phyloP scores from a whole-genome alignment of 108 stramenopile genomes.

The Skeletonema tropicum region DNA sequence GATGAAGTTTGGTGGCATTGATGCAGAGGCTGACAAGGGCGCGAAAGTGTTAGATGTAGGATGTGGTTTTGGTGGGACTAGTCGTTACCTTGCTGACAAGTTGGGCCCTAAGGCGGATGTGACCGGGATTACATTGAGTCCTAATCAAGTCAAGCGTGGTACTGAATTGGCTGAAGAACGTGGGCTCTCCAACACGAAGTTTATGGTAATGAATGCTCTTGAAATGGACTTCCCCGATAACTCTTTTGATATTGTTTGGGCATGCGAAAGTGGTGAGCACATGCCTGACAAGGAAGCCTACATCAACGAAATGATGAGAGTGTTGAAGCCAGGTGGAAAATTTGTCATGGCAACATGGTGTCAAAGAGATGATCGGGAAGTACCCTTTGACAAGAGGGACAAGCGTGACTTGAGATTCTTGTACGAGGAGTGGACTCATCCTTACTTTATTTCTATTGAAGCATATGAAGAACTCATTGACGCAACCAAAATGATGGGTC shows the following conservation, averaged over 20 bases:
- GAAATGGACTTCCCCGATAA: conserved; percentile 94
- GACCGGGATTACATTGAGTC: conserved; percentile 93
- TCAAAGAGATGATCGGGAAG: conserved; percentile 88
- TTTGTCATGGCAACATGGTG: conserved; percentile 98
- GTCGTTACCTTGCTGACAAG: conserved; percentile 88
- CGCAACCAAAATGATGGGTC: conserved; percentile 86
- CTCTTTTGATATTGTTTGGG: conserved; percentile 97
- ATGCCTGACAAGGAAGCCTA: conserved; percentile 98
- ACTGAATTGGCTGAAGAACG: conserved; percentile 90
- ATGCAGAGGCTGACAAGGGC: conserved; percentile 41
- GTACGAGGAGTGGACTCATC: conserved; percentile 97
- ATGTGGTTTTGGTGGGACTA: conserved; percentile 97
- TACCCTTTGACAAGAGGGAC: conserved; percentile 87
- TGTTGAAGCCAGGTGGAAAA: conserved; percentile 95
- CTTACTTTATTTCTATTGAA: conserved; percentile 96
- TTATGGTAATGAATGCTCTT: conserved; percentile 94
- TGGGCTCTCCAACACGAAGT: conserved; percentile 80
- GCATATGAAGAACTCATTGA: conserved; percentile 88
- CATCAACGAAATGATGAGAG: conserved; percentile 96
- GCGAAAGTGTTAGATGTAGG: conserved; percentile 96
- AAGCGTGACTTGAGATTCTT: conserved; percentile 92
- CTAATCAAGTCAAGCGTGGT: conserved; percentile 92
- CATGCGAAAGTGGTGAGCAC: conserved; percentile 97
- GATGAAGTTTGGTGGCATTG: conserved; percentile 92
- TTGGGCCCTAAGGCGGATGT: conserved; percentile 79